phyloP scores from a whole-genome alignment of 441 rosid genomes.

The Breynia disticha region DNA sequence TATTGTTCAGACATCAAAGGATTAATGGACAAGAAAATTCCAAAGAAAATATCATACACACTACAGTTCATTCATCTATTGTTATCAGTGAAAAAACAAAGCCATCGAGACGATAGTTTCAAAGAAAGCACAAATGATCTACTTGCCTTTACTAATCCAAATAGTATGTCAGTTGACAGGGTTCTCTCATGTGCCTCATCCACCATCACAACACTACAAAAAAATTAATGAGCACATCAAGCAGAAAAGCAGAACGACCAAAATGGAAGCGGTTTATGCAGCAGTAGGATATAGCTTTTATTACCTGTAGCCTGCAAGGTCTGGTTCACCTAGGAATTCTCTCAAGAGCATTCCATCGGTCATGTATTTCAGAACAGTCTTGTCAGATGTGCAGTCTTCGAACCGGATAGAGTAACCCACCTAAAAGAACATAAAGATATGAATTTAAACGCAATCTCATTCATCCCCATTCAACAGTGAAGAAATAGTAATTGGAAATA shows the following conservation, averaged over 20 bases:
- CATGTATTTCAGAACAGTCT: constrained; percentile 89
- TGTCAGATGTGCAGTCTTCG: constrained; percentile 97
- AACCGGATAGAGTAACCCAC: constrained; percentile 97
- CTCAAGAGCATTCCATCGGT: constrained; percentile 97
- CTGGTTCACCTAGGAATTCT: constrained; percentile 95
- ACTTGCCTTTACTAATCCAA: constrained; percentile 89
- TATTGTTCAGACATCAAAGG: neutral
- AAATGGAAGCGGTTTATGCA: neutral
- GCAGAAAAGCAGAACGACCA: constrained; percentile 9
- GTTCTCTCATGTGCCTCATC: constrained; percentile 99
- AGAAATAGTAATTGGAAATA: constrained; percentile 1
- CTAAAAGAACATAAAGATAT: constrained; percentile 9
- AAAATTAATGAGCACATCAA: constrained; percentile 10
- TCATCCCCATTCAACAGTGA: constrained; percentile 1
- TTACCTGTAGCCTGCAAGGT: constrained; percentile 90
- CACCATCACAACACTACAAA: constrained; percentile 75
- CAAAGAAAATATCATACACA: too few relatives aligned
- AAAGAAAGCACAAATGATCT: neutral
- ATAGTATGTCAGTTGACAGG: constrained; percentile 85
- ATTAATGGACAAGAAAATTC: neutral
- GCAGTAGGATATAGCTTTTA: constrained; percentile 12
- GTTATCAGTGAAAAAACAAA: neutral
- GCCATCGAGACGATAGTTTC: neutral
- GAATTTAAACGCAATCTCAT: too few relatives aligned
- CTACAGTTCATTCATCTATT: neutral